Evolutionary conservation across 768 basidiomycete species (phyloP), one percentile per base, ranked within the genome.

Genomic region (Tricholoma saponaceum): DNA sequence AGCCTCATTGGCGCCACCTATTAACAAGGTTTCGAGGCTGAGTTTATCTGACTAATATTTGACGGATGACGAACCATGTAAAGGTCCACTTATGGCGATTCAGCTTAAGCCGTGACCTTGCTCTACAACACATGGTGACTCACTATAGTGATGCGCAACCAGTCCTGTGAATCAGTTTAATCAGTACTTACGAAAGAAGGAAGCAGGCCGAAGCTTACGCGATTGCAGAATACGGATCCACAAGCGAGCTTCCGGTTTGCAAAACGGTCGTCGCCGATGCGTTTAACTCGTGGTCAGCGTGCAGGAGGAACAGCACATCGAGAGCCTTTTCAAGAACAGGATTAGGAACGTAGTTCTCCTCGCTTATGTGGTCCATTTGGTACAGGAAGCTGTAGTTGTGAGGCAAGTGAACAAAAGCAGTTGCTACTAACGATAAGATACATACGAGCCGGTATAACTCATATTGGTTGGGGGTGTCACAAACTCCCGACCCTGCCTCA

Each of bases 261-360:
- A 96, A 75, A 8, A 93, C 91, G 1, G 92, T 91, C 2, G 93
- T 92, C 53, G 86, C 82, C 2, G 86, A 88, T 13, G 92, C 92
- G 62, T 95, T 95, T 64, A 95, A 74, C 67, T 95, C 95, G 67
- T 96, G 94, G 68, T 95, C 92, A 0, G 92, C 92, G 65, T 93
- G 92, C 23, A 95, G 76, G 55, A 95, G 77, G 78, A 95, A 96
- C 22, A 96, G 75, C 16, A 89, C 83, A 66, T 96, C 94, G 55
- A 96, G 78, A 4, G 94, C 94, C 64, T 89, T 92, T 67, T 85
- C 90, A 7, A 96, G 81, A 18, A 94, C 81, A 0, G 94, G 92
- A 63, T 91, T 89, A 0, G 94, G 94, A 16, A 69, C 76, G 72
- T 92, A 95, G 61, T 85, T 75, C 64, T 84, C 75, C 69, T 87